Percentiles rank a stretch among this genome's conserved stretches.
These are phyloP conservation scores for Kurtzmaniella cleridarum DNA, from an alignment of 805 yeast species.

Conservation along the genomic window DNA sequence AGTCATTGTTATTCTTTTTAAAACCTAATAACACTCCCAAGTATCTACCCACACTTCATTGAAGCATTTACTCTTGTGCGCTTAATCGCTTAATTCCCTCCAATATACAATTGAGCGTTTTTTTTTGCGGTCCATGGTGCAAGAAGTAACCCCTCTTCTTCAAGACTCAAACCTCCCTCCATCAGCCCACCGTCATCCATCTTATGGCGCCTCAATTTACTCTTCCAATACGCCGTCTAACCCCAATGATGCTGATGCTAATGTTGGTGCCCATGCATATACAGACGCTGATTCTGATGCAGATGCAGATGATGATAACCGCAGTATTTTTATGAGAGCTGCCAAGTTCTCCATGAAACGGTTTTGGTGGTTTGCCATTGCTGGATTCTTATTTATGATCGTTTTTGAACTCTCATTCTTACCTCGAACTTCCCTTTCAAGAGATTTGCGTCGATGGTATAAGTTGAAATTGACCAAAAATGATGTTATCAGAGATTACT, in stretches of 20 bases:
- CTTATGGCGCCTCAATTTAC: not conserved
- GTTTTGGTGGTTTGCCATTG: constrained; percentile 41
- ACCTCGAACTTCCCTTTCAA: constrained; percentile 76
- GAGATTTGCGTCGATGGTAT: constrained; percentile 76
- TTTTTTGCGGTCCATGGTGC: no score
- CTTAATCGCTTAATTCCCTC: no score
- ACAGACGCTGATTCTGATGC: constrained; percentile 1
- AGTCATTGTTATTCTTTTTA: no score
- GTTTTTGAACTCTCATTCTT: constrained; percentile 65
- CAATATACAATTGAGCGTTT: no score
- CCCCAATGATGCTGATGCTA: not conserved
- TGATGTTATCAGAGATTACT: constrained; percentile 62
- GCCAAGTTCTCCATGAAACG: constrained; percentile 23
- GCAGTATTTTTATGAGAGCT: constrained; percentile 4
- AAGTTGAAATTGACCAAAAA: constrained; percentile 57
- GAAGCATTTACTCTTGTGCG: no score
- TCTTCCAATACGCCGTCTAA: not conserved
- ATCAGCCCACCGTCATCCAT: no score
- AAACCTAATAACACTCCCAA: no score
- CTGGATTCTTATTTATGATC: constrained; percentile 48
- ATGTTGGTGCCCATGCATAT: not conserved
- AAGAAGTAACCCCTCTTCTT: no score
- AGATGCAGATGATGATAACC: constrained; percentile 4
- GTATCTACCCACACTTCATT: no score
- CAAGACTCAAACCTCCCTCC: no score